These are phyloP conservation scores for Suhomyces bolitotheri DNA, from an alignment of 1,139 yeast genomes.

Conservation along the genomic window DNA sequence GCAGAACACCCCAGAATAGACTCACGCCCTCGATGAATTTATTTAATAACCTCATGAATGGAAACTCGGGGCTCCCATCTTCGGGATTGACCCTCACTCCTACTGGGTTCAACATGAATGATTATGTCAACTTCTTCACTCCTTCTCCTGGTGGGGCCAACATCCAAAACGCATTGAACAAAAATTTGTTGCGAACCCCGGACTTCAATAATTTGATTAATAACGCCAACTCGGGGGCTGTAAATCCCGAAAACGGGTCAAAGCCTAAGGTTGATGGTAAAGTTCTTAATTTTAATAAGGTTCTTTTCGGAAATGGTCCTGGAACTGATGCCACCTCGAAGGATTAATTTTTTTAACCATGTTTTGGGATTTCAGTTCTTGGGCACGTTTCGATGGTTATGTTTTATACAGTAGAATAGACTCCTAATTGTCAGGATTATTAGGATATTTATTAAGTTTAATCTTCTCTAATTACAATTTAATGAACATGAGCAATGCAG, in stretches of 20 bases:
- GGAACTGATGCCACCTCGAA: conserved; percentile 13
- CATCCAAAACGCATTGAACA: conserved; percentile 18
- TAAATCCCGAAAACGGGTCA: conserved; percentile 4
- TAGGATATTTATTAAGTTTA: no score
- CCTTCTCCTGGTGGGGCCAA: conserved; percentile 61
- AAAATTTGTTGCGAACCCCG: conserved; percentile 43
- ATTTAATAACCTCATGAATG: conserved; percentile 27
- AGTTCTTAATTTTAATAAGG: conserved; percentile 47
- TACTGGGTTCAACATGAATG: conserved; percentile 80
- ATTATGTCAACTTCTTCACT: conserved; percentile 74
- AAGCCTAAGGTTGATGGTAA: conserved; percentile 43
- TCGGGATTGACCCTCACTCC: conserved; percentile 53
- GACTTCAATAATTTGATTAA: conserved; percentile 40
- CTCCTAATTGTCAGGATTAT: no score
- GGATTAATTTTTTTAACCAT: not conserved
- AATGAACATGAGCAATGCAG: no score
- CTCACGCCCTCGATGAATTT: conserved; percentile 45
- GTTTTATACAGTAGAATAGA: no score
- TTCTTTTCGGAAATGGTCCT: conserved; percentile 26
- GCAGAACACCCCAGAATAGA: conserved; percentile 47
- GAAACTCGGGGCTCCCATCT: conserved; percentile 38
- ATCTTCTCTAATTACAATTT: no score
- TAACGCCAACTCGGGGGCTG: conserved; percentile 5
- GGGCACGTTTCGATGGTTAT: no score
- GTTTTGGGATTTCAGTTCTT: no score